Percentiles rank a stretch among this genome's conserved stretches.
Evolutionary conservation across 2,329 filamentous ascomycete genomes (phyloP).

Genomic region (Aspergillus flavus): DNA sequence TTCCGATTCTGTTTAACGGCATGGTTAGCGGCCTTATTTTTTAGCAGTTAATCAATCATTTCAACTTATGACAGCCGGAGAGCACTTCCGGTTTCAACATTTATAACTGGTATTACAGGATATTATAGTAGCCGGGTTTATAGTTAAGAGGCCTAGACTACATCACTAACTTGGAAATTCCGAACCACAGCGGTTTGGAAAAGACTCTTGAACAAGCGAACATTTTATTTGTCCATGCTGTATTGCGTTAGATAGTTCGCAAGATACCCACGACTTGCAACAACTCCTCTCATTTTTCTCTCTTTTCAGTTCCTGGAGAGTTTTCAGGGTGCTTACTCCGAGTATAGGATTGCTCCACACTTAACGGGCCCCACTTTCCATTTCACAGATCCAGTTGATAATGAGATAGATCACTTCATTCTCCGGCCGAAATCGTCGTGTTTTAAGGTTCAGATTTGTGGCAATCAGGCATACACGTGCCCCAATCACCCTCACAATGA

Average conservation of each 20-base stretch:
- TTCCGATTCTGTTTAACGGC: not conserved
- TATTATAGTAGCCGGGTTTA: not conserved
- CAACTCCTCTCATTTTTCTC: no score
- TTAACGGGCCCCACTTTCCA: not conserved
- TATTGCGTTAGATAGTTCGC: not conserved
- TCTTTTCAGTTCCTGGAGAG: no score
- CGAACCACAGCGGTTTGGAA: not conserved
- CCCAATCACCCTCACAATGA: not conserved
- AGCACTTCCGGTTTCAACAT: not conserved
- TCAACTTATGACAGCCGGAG: not conserved
- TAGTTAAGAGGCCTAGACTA: not conserved
- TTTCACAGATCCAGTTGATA: not conserved
- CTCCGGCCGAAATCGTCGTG: not conserved
- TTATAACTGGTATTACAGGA: not conserved
- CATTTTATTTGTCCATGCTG: not conserved
- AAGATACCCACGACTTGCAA: no score
- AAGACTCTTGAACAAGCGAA: not conserved
- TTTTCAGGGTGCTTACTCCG: not conserved
- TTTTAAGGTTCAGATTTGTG: not conserved
- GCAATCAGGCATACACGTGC: not conserved
- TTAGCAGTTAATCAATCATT: not conserved
- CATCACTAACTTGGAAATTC: not conserved
- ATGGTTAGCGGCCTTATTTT: not conserved
- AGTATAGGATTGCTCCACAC: not conserved
- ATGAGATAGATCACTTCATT: not conserved